Evolutionary conservation across 1,284 basidiomycete species (phyloP), one percentile per base, ranked within the genome.

Genomic region (Trichosporon coremiiforme): DNA sequence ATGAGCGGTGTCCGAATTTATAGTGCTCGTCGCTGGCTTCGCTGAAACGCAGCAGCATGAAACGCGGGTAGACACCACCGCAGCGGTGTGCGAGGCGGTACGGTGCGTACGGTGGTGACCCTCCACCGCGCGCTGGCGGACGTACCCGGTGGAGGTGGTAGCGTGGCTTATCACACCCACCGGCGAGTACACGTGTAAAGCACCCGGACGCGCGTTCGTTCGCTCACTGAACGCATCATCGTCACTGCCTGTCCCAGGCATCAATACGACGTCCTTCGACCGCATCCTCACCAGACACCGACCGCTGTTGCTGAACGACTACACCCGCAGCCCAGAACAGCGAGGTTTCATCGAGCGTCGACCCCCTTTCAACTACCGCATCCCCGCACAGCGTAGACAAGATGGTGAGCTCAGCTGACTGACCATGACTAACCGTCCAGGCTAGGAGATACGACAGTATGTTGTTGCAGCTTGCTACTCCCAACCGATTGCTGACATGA

Each of bases 391-490:
- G 31, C 15, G 31, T 60, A 31, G 29, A 17, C 73, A 76, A 53
- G 68, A 78, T 79, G 76, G 77, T 79, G 53, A 75, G 75, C 67
- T 65, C 13, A 8, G 3, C 15, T 22, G 22, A 22, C 13, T n/a
- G 25, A 29, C 12, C 12, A 20, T 9, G 22, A 70, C 74, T 76
- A 57, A 76, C 73, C 57, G 6, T 31, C 10, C 74, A 94, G 92
- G 91, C 92, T 76, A 89, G 92, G 87, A 87, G 92, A 86, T 94
- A 94, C 83, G 92, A 94, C 82, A 93, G 92, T 94, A 82, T 84
- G 91, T 72, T 53, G 13, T 35, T n/a, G 62, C 63, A 38, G 20
- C 12, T 7, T 15, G 29, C 20, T 13, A 36, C n/a, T 66, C 65
- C 7, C 55, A 13, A n/a, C 9, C 33, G 17, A 35, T 1, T 17